These are phyloP conservation scores for Diaporthe humulicola DNA, from an alignment of 2,329 filamentous ascomycete genomes.

Conservation along the genomic window DNA sequence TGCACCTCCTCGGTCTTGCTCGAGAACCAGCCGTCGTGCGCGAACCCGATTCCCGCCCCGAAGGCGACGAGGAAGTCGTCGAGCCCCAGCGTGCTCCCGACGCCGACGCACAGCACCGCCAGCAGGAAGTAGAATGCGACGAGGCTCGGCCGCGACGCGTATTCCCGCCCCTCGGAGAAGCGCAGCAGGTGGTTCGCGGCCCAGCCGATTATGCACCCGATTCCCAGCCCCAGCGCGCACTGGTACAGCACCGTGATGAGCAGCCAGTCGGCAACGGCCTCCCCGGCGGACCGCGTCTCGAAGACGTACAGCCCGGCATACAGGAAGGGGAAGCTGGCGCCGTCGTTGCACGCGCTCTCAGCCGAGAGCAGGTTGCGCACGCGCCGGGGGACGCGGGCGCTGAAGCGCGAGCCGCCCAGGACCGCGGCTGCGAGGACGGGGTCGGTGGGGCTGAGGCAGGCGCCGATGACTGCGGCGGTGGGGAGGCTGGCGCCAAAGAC, in stretches of 20 bases:
- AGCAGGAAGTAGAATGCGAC: constrained; percentile 47
- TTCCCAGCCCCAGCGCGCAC: constrained; percentile 73
- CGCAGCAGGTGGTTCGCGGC: constrained; percentile 67
- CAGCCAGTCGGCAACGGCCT: constrained; percentile 75
- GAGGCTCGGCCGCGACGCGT: constrained; percentile 33
- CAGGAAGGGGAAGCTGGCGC: constrained; percentile 38
- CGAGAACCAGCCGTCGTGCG: constrained; percentile 40
- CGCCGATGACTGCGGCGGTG: constrained; percentile 73
- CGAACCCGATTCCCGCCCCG: constrained; percentile 42
- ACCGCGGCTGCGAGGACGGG: constrained; percentile 78
- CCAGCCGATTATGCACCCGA: constrained; percentile 75
- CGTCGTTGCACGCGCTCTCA: constrained; percentile 74
- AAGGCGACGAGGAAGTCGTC: constrained; percentile 48
- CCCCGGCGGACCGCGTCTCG: constrained; percentile 46
- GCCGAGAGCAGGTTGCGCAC: constrained; percentile 74
- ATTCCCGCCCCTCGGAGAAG: constrained; percentile 34
- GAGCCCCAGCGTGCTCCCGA: constrained; percentile 44
- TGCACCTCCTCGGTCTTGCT: constrained; percentile 37
- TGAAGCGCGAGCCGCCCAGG: constrained; percentile 57
- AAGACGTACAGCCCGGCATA: constrained; percentile 33
- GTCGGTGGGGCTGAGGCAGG: constrained; percentile 79
- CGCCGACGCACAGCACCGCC: constrained; percentile 45
- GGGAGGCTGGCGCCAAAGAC: constrained; percentile 72
- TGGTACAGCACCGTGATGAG: constrained; percentile 77
- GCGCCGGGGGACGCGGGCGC: constrained; percentile 76